A percentile compares a stretch with the other conserved stretches of the same genome.
Evolutionary conservation across 2,329 filamentous ascomycete genomes (phyloP).

Genomic region (Calonectria pauciramosa): DNA sequence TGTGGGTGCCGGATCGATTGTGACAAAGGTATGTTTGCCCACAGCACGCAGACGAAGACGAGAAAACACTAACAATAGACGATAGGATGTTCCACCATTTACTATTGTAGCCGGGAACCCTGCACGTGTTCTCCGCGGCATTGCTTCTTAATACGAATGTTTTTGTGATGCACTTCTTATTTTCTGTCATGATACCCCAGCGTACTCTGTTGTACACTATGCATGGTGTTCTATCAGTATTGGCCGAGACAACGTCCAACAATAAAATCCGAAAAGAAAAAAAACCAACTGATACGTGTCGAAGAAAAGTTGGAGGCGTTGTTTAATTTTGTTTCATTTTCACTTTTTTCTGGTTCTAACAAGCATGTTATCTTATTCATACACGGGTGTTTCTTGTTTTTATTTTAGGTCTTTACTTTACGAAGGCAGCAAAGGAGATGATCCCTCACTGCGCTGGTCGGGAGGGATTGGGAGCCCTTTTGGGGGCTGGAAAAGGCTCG

Average conservation of each 20-base stretch:
- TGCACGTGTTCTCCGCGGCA: conserved; percentile 66
- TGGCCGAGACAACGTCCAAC: background rate
- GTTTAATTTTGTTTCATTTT: conserved; percentile 23
- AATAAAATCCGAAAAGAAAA: conserved; percentile 7
- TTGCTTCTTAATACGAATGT: conserved; percentile 44
- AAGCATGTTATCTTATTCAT: conserved; percentile 26
- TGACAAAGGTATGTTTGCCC: conserved; percentile 74
- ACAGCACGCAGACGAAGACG: background rate
- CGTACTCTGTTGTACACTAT: conserved; percentile 42
- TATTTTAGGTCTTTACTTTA: background rate
- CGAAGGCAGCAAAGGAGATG: conserved; percentile 34
- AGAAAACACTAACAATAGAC: conserved; percentile 32
- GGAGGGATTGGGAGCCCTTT: conserved; percentile 19
- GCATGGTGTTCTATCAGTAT: conserved; percentile 20
- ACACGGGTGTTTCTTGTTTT: conserved; percentile 16
- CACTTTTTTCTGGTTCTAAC: conserved; percentile 4
- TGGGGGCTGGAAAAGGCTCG: conserved; percentile 16
- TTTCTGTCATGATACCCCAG: conserved; percentile 51
- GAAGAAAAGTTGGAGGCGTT: conserved; percentile 37
- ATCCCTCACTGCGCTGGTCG: conserved; percentile 30
- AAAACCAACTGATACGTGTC: conserved; percentile 1
- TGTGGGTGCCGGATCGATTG: conserved; percentile 86
- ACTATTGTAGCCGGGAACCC: conserved; percentile 80
- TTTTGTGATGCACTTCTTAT: conserved; percentile 35
- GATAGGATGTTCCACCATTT: conserved; percentile 74